Base-by-base conservation (phyloP, 1,284 basidiomycete species). In the Trichosporon sp. region DNA sequence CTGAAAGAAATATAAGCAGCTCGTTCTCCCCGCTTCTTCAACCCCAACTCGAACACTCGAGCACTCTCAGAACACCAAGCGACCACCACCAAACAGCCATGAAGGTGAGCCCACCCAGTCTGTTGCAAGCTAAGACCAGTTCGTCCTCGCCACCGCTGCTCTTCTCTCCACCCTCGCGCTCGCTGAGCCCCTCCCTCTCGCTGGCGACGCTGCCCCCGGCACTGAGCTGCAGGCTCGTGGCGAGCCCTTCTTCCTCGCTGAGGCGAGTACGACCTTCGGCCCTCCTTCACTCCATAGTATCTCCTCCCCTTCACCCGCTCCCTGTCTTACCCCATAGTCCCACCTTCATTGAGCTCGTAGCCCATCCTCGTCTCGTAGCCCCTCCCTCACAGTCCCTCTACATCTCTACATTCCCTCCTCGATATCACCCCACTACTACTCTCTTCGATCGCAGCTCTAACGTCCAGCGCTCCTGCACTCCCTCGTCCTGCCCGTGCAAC, bases 171-270 rank as follows among this genome's bases (percentile, higher is more conserved):
- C 31, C 31, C 59, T 63, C 31, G 59, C 59, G 14, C 59, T 63
- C 16, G 59, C 59, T 14, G 59, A 63, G 59, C 59, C 59, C 32
- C 31, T 35, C 35, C 32, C 56, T 35, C 19, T 21, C 21, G 56
- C 59, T 16, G 59, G 59, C 59, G 59, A 63, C 59, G 31, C 32
- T 21, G 2, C 31, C 14, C 32, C 59, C 16, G 59, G 59, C 59
- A 32, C 31, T 7, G 32, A n/a, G 31, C 5, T 63, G 31, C 19
- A 63, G 59, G 59, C 59, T 5, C 59, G 59, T n/a, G 59, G 32
- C 59, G 59, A 63, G 59, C 59, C 59, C 16, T 63, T 63, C 59
- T 63, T 63, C 59, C 59, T 63, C 2, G 1, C 59, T 35, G 59
- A 63, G 31, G 59, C 37, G 32, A 63, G 59, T n/a, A 2, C n/a